Base-by-base conservation (phyloP, 306 rosid species). In the Fagus crenata region DNA sequence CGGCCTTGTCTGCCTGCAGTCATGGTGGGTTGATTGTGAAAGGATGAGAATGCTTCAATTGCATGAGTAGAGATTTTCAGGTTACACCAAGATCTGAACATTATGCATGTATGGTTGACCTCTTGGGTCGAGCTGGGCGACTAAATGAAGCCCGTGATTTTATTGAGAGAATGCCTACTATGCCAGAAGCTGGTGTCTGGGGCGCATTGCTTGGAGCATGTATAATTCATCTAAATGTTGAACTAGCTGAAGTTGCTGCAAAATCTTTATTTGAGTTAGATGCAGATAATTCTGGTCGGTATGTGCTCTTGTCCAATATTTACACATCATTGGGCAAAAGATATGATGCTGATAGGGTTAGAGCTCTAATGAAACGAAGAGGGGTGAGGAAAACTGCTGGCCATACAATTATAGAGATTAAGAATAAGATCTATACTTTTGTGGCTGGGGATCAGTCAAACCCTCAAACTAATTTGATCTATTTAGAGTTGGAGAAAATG, bases 141-240 rank as follows among this genome's bases (percentile, higher is more conserved):
- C 75, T 86, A 22, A 56, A 72, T 37, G 84, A 84, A 73, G 86
- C 88, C 9, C 15, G 1, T 65, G 80, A 87, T 12, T 79, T 87
- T 74, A 87, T 84, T 71, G 72, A 72, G 56, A 69, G 71, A 72
- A 87, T 87, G 90, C 86, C 85, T 15, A 61, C 77, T 60, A 79
- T 37, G 49, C 83, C 90, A 74, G 77, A 78, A 74, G 78, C 79
- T 51, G 83, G 71, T 35, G 81, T 87, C 39, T 87, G 90, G 88
- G 88, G 84, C 35, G 81, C 90, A 64, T 75, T 87, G 4, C 84
- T 84, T 14, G 86, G 86, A 14, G 88, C 84, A 33, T 87, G 84
- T 71, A 79, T 77, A 72, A 79, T 79, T 56, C 84, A 84, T 80
- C 74, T 74, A 32, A 79, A 87, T 53, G 78, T 77, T 54, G 82